A percentile compares a stretch with the other conserved stretches of the same genome.
phyloP scores from a whole-genome alignment of 352 stramenopile species.

The Thraustochytrium sp. region DNA sequence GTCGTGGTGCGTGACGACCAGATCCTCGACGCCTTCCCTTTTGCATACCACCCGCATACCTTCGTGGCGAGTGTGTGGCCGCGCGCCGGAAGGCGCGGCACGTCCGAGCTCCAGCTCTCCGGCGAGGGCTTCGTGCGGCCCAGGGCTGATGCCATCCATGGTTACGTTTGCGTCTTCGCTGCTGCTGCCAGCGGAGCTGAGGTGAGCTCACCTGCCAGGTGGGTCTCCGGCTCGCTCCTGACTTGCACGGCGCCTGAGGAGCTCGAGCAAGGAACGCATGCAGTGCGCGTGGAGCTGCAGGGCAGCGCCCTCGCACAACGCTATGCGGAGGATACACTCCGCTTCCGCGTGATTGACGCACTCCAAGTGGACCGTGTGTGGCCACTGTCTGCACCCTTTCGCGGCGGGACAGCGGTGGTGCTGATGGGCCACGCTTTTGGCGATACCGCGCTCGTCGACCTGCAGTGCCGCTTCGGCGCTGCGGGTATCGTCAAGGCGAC shows the following conservation, averaged over 20 bases:
- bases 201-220: neutral
- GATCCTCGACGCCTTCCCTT: neutral
- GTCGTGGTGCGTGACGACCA: neutral
- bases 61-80: neutral
- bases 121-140: neutral
- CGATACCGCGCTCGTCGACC: too few species aligned
- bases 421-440: neutral
- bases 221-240: neutral
- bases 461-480: neutral
- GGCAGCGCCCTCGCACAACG: neutral
- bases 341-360: neutral
- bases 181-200: too few species aligned
- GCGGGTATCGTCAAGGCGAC: neutral
- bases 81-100: neutral
- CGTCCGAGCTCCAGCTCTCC: neutral
- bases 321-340: neutral
- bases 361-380: neutral
- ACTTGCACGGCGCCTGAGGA: neutral
- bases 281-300: neutral
- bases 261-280: neutral
- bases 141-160: neutral
- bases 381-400: neutral
- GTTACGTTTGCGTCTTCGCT: too few species aligned
- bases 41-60: neutral
- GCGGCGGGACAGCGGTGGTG: neutral